A percentile compares a stretch with the other conserved stretches of the same genome.
These are phyloP conservation scores for Aureococcus anophagefferens DNA, from an alignment of 108 stramenopile genomes.

Conservation along the genomic window DNA sequence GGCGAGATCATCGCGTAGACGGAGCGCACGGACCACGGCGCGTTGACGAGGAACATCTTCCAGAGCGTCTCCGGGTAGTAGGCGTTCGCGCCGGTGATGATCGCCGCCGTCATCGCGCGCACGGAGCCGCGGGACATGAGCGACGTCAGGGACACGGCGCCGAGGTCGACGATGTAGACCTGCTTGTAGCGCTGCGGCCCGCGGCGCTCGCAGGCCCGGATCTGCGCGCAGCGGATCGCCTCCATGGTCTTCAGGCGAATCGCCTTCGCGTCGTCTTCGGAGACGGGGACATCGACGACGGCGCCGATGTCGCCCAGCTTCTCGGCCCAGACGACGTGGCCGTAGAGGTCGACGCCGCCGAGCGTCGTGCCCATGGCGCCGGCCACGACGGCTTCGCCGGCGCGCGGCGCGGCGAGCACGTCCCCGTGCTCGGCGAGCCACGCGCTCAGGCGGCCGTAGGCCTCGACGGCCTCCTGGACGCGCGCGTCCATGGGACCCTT, in stretches of 20 bases:
- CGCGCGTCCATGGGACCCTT: neutral
- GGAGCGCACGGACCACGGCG: constrained; percentile 22
- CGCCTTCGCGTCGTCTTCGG: neutral
- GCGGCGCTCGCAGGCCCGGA: neutral
- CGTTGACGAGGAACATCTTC: constrained; percentile 35
- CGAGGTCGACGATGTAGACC: neutral
- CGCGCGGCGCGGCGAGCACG: neutral
- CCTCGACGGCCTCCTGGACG: neutral
- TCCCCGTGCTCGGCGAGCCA: neutral
- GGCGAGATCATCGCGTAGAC: constrained; percentile 29
- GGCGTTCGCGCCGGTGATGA: neutral
- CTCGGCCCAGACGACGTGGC: constrained; percentile 4
- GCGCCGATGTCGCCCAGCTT: neutral
- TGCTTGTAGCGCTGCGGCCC: neutral
- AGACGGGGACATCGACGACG: neutral
- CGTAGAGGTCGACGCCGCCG: constrained; percentile 12
- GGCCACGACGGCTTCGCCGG: neutral
- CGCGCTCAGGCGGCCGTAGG: neutral
- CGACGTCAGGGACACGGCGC: neutral
- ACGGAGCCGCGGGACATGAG: neutral
- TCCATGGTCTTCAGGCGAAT: neutral
- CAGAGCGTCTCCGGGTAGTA: constrained; percentile 26
- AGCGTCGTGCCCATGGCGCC: neutral
- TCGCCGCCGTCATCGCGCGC: constrained; percentile 5
- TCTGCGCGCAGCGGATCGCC: neutral